These are phyloP conservation scores for Metarhizium guizhouense DNA, from an alignment of 2,329 filamentous ascomycete species.

Conservation along the genomic window DNA sequence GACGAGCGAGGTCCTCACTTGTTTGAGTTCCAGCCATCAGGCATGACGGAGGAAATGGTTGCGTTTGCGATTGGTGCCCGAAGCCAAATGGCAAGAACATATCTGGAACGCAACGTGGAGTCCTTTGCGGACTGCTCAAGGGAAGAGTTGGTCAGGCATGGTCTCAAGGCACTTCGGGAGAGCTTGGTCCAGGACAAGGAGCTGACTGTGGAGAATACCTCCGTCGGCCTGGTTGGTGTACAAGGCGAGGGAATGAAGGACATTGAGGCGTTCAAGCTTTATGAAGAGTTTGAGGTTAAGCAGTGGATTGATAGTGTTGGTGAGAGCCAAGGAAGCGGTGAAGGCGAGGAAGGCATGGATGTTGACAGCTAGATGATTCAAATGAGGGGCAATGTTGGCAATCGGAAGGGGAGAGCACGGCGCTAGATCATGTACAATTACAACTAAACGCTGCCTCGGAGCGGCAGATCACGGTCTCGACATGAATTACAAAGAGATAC, in stretches of 20 bases:
- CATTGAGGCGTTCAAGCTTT: slow-evolving; percentile 79
- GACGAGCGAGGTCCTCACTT: slow-evolving; percentile 92
- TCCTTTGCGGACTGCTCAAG: slow-evolving; percentile 66
- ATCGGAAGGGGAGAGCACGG: not conserved
- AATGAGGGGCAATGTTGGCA: not conserved
- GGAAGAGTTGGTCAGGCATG: slow-evolving; percentile 86
- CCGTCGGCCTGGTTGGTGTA: slow-evolving; percentile 72
- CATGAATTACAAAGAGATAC: not conserved
- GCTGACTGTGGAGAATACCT: slow-evolving; percentile 94
- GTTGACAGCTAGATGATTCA: slow-evolving; percentile 22
- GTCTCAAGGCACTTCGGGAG: slow-evolving; percentile 86
- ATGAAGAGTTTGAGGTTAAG: slow-evolving; percentile 80
- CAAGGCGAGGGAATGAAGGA: slow-evolving; percentile 39
- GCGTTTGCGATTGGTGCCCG: slow-evolving; percentile 93
- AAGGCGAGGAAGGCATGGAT: slow-evolving; percentile 30
- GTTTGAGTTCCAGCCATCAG: slow-evolving; percentile 95
- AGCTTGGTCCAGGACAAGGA: slow-evolving; percentile 95
- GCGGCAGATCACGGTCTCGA: not conserved
- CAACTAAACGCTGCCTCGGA: slow-evolving; percentile 12
- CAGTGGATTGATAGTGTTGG: slow-evolving; percentile 73
- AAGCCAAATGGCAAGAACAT: slow-evolving; percentile 95
- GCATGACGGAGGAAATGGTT: slow-evolving; percentile 94
- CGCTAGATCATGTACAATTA: slow-evolving; percentile 28
- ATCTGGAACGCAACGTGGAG: slow-evolving; percentile 87
- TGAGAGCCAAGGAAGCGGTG: slow-evolving; percentile 36